Conservation (phyloP, 441 rosid genomes). For the Pelargonium cotyledonis region DNA sequence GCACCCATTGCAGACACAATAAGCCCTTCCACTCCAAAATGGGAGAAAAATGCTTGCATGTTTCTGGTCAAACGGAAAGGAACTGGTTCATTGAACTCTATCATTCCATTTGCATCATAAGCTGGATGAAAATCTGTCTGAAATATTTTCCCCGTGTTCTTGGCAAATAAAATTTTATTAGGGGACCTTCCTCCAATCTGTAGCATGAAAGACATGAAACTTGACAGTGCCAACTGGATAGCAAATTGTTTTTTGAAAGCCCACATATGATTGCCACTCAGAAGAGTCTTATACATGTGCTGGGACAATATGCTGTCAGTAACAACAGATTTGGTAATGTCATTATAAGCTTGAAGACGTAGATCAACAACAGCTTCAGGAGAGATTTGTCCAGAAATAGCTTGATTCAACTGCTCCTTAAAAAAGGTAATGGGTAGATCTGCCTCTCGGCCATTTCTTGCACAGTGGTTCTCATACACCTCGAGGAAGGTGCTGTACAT, state of each 20-base stretch:
- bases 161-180: slow-evolving; percentile 86
- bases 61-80: slow-evolving; percentile 95
- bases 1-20: slow-evolving; percentile 79
- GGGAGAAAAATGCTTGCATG: slow-evolving; percentile 89
- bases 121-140: slow-evolving; percentile 99
- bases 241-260: slow-evolving; percentile 96
- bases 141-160: slow-evolving; percentile 87
- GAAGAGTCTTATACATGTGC: slow-evolving; percentile 85
- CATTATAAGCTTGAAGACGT: slow-evolving; percentile 82
- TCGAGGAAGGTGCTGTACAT: slow-evolving; percentile 98
- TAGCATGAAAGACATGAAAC: slow-evolving; percentile 93
- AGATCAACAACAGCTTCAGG: slow-evolving; percentile 89
- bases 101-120: slow-evolving; percentile 82
- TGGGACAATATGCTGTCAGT: slow-evolving; percentile 82
- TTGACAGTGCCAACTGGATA: slow-evolving; percentile 86
- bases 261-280: slow-evolving; percentile 87
- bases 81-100: slow-evolving; percentile 86
- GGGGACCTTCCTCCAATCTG: slow-evolving; percentile 99
- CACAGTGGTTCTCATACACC: slow-evolving; percentile 96
- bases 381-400: slow-evolving; percentile 78
- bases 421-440: slow-evolving; percentile 87
- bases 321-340: slow-evolving; percentile 62
- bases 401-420: slow-evolving; percentile 93
- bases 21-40: slow-evolving; percentile 95
- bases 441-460: slow-evolving; percentile 77